These are phyloP conservation scores for Alternaria sp. DNA, from an alignment of 2,329 filamentous ascomycete species.

Conservation along the genomic window DNA sequence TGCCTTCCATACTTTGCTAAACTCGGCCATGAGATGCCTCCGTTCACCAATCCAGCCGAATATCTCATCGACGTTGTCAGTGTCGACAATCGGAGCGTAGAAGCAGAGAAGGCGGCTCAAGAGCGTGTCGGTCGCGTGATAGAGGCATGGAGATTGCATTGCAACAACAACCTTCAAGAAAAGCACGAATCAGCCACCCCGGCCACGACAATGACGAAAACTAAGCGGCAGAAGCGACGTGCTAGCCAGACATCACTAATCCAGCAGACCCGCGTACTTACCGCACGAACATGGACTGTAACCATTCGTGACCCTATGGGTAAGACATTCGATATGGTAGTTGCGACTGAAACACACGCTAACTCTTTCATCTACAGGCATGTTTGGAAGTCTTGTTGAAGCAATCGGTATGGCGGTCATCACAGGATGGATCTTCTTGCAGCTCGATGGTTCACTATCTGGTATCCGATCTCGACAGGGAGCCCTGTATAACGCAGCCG, in stretches of 20 bases:
- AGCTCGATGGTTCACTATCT: conserved; percentile 69
- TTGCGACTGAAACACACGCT: neutral
- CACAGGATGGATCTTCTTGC: conserved; percentile 75
- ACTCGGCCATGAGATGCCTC: conserved; percentile 68
- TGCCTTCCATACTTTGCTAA: conserved; percentile 71
- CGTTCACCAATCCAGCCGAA: conserved; percentile 81
- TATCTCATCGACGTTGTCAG: conserved; percentile 78
- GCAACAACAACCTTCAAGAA: conserved; percentile 18
- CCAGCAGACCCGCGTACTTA: conserved; percentile 72
- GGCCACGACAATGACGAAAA: conserved; percentile 4
- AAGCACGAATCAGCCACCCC: conserved; percentile 15
- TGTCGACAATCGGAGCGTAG: conserved; percentile 73
- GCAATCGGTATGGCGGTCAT: conserved; percentile 75
- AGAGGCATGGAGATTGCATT: conserved; percentile 62
- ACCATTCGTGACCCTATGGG: conserved; percentile 81
- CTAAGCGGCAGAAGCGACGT: conserved; percentile 19
- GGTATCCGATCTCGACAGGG: conserved; percentile 79
- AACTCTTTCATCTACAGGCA: conserved; percentile 33
- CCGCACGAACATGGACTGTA: conserved; percentile 72
- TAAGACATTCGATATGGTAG: neutral
- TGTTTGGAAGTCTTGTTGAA: conserved; percentile 74
- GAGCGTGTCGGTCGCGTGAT: conserved; percentile 69
- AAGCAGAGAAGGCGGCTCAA: conserved; percentile 68
- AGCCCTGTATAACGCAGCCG: conserved; percentile 74
- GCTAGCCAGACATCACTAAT: conserved; percentile 64